Evolutionary conservation across 805 yeast genomes (phyloP), one percentile per base, ranked within the genome.

Genomic region (Candida qinlingensis): DNA sequence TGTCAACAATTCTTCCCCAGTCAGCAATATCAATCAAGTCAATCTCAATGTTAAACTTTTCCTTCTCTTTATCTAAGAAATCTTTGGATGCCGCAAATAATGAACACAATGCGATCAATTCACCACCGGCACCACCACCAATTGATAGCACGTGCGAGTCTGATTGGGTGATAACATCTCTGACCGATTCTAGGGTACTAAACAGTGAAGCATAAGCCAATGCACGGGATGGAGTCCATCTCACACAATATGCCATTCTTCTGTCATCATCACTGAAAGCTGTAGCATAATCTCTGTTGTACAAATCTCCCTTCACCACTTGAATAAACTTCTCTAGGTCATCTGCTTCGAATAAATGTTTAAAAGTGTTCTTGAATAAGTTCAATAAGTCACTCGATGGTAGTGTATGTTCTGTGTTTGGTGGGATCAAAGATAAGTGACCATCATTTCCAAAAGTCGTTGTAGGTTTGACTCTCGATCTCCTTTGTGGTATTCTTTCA

Each of bases 81-180:
- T 49, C 52, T 33, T 46, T 53, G 29, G 48, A 51, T 38, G 69
- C 65, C 2, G 72, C 69, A 52, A 80, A 82, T 1, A 85, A 68
- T 13, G 90, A 74, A 1, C 80, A 79, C 39, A 87, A 59, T 0
- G 79, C 77, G 33, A 81, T 79, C 27, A 88, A 65, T 61, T 89
- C 97, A 2, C 89, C 87, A 5, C 92, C 87, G 0, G 96, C 96
- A 35, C 97, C 97, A 27, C 95, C 96, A 19, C 96, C 97, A 36
- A 90, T 73, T 56, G 84, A 78, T 35, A 88, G 62, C 0, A 83
- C 77, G 6, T 72, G 64, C 4, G 68, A 59, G 12, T 63, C 57
- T 6, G 58, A 59, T 2, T 52, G 19, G 5, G 54, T 42, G n/a
- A 78, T 58, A 26, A 74, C 37, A 3, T 66, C 62, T 39, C 65